These are phyloP conservation scores for Striga hermonthica DNA, from an alignment of 305 asterid genomes.

Conservation along the genomic window DNA sequence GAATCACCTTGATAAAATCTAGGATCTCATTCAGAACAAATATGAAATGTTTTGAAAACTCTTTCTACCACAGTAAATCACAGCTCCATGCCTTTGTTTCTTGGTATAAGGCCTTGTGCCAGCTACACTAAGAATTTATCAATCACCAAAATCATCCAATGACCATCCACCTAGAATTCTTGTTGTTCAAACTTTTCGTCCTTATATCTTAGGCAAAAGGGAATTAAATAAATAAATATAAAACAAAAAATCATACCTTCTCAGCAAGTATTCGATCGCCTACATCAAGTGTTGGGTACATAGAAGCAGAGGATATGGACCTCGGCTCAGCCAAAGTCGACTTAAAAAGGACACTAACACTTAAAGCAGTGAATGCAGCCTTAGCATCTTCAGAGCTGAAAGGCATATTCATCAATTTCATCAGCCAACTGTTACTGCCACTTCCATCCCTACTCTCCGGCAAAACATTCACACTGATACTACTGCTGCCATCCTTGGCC, in stretches of 20 bases:
- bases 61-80: not conserved
- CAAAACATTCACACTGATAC: constrained; percentile 33
- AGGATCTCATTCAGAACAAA: constrained; percentile 17
- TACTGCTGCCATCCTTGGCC: constrained; percentile 28
- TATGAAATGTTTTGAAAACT: not conserved
- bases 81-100: constrained; percentile 1
- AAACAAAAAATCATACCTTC: constrained; percentile 51
- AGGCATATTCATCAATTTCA: constrained; percentile 53
- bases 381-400: constrained; percentile 75
- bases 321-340: constrained; percentile 93
- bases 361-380: constrained; percentile 83
- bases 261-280: constrained; percentile 87
- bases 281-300: constrained; percentile 85
- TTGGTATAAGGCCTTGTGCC: not conserved
- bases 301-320: constrained; percentile 82
- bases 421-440: constrained; percentile 47
- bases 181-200: not conserved
- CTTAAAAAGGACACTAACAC: constrained; percentile 70
- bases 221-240: constrained; percentile 1
- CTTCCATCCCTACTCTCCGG: constrained; percentile 32
- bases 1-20: constrained; percentile 27
- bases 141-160: not conserved
- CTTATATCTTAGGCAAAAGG: too few relatives aligned
- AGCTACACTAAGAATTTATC: not conserved
- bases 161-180: not conserved